Percentiles rank a stretch among this genome's conserved stretches.
These are phyloP conservation scores for Calonectria crousiana DNA, from an alignment of 2,329 filamentous ascomycete species.

Conservation along the genomic window DNA sequence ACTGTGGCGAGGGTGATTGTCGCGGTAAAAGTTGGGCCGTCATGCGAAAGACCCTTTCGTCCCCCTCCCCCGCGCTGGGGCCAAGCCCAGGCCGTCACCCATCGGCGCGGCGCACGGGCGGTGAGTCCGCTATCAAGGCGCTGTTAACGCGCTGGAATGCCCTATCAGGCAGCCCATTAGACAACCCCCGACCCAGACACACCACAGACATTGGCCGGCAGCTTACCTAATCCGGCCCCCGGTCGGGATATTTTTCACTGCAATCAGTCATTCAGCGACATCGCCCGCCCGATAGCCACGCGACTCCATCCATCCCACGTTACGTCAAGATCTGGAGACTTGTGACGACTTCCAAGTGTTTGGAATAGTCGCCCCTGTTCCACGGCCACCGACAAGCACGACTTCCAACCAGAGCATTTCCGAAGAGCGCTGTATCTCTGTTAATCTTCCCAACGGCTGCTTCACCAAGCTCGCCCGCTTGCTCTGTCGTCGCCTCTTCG, in stretches of 20 bases:
- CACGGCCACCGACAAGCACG: neutral
- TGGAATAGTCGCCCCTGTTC: neutral
- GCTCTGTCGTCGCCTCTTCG: neutral
- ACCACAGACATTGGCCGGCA: slow-evolving; percentile 35
- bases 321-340: slow-evolving; percentile 29
- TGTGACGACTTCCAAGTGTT: slow-evolving; percentile 1
- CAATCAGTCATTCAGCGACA: slow-evolving; percentile 23
- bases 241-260: slow-evolving; percentile 27
- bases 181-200: slow-evolving; percentile 24
- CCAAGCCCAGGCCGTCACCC: neutral
- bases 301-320: slow-evolving; percentile 15
- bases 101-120: neutral
- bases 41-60: slow-evolving; percentile 31
- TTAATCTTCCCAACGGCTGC: neutral
- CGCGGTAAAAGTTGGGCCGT: slow-evolving; percentile 21
- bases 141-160: slow-evolving; percentile 3
- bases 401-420: neutral
- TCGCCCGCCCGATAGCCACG: slow-evolving; percentile 1
- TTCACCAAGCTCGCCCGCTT: neutral
- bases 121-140: slow-evolving; percentile 23
- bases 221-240: slow-evolving; percentile 42
- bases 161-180: slow-evolving; percentile 10
- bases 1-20: slow-evolving; percentile 30
- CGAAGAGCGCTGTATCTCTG: neutral
- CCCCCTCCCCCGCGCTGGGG: slow-evolving; percentile 18